These are phyloP conservation scores for Penicillium salamii DNA, from an alignment of 495 filamentous ascomycete species.

Conservation along the genomic window DNA sequence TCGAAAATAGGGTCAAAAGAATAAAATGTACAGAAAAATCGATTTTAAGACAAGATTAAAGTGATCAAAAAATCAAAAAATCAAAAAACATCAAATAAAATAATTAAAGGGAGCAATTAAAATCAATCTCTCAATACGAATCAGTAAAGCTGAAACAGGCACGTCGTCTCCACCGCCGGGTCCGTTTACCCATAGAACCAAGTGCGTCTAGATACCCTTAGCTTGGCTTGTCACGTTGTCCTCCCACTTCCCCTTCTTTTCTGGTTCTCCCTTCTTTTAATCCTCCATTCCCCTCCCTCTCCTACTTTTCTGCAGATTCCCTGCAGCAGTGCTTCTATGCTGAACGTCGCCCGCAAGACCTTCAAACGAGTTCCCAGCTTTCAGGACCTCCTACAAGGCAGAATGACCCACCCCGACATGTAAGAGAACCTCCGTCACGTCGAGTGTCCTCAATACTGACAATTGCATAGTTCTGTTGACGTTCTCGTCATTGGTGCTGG, in stretches of 20 bases:
- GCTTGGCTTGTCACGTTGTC: constrained; percentile 31
- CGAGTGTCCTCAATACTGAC: constrained; percentile 15
- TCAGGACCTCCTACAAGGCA: constrained; percentile 58
- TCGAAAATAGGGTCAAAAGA: not conserved
- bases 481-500: constrained; percentile 98
- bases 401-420: constrained; percentile 56
- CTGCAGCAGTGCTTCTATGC: constrained; percentile 46
- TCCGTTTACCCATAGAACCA: constrained; percentile 17
- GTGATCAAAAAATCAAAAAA: not conserved
- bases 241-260: constrained; percentile 23
- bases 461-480: constrained; percentile 72
- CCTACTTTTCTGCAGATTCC: constrained; percentile 21
- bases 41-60: not conserved
- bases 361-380: constrained; percentile 58
- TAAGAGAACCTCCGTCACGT: constrained; percentile 25
- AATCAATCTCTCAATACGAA: constrained; percentile 1
- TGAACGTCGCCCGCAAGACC: constrained; percentile 50
- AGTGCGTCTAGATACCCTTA: constrained; percentile 18
- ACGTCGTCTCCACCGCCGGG: constrained; percentile 23
- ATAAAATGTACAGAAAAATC: constrained; percentile 4
- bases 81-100: too few species aligned
- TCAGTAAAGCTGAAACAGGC: constrained; percentile 42
- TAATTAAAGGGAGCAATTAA: too few species aligned
- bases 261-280: constrained; percentile 21
- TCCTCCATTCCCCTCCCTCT: constrained; percentile 17